Conservation (phyloP, 2,329 filamentous ascomycete genomes). For the Colletotrichum gloeosporioides region DNA sequence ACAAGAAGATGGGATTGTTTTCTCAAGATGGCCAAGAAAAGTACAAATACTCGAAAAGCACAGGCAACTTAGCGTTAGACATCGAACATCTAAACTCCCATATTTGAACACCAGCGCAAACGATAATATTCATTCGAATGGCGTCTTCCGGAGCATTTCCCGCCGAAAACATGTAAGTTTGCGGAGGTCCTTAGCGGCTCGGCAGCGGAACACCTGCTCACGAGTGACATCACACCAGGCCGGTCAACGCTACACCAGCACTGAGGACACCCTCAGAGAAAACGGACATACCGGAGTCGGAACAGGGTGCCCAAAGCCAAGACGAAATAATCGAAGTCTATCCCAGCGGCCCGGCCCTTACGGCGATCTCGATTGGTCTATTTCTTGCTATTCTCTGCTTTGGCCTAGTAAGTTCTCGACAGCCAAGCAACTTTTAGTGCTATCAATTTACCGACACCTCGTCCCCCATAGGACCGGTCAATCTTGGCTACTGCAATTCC, state of each 20-base stretch:
- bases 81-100: background rate
- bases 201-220: background rate
- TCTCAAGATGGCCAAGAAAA: background rate
- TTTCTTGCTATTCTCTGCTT: constrained; percentile 13
- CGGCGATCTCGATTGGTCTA: background rate
- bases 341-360: background rate
- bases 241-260: background rate
- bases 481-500: constrained; percentile 21
- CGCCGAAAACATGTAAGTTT: background rate
- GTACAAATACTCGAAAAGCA: background rate
- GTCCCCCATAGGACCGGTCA: background rate
- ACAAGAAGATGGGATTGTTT: background rate
- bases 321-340: background rate
- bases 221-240: background rate
- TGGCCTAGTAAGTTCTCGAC: constrained; percentile 4
- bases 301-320: background rate
- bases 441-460: background rate
- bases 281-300: background rate
- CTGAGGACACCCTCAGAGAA: background rate
- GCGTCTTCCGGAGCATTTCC: background rate
- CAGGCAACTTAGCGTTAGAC: background rate
- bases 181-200: background rate
- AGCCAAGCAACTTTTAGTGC: background rate
- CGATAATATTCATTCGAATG: background rate
- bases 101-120: background rate